Evolutionary conservation across 2,329 filamentous ascomycete genomes (phyloP), one percentile per base, ranked within the genome.

Genomic region (Fusarium sp.): DNA sequence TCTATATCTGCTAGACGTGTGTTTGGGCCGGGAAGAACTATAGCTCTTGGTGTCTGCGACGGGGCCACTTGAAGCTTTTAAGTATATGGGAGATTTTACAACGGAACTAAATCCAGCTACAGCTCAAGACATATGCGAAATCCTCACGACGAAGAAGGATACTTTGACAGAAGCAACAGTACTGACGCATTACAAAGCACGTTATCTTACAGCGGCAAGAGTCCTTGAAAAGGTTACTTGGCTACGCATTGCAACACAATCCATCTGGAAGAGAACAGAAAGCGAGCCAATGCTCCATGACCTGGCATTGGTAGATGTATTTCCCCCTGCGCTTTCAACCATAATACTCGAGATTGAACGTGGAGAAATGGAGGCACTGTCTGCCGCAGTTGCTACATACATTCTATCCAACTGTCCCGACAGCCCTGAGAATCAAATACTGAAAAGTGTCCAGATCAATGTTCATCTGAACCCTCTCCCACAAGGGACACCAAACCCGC

Each of bases 41-140:
- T 14, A 7, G 5, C 10, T 24, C 4, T 28, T 68, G 4, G 13
- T 68, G 9, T 30, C 44, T 6, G 20, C 20, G 31, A 44, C 61
- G 3, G 35, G 31, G 14, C 24, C 22, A 4, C 47, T 68, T 15
- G 16, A 50, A n/a, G 16, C 28, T 4, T 65, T 60, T 3, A 2
- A 0, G 5, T 13, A 31, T 7, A 1, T 5, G 11, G 44, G 45
- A 31, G 12, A 3, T 13, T 5, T 8, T 13, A 16, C 28, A 18
- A 3, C n/a, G 4, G 45, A 31, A 11, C 45, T 22, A 12, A 31
- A 24, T 31, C 28, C 28, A n/a, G 28, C 39, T 16, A 39, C 35
- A 15, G 24, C 13, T 10, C 35, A 60, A 10, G 61, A 42, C 5
- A 30, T 65, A 15, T 65, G 41, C 28, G 47, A 65, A 35, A 13